Base-by-base conservation (phyloP, 2,329 filamentous ascomycete genomes). In the Xylariaceae sp. region DNA sequence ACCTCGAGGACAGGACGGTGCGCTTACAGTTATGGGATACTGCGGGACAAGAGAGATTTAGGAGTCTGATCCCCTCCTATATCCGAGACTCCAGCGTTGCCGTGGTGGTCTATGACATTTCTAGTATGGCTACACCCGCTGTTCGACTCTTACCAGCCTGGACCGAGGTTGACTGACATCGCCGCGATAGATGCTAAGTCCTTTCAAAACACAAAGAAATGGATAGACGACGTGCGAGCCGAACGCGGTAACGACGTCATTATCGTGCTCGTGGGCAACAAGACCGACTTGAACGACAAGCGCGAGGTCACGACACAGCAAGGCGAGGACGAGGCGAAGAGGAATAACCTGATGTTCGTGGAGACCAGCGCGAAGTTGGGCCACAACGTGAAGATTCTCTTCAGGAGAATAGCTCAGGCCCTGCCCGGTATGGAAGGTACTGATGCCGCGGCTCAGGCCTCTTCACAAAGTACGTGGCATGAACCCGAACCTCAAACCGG, bases 171-270 rank as follows among this genome's bases (percentile, higher is more conserved):
- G 15, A 50, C 23, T 51, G 23, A 51, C 49, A 35, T 55, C 58
- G 56, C 41, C 30, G 17, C 37, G 10, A 59, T 56, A 90, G 87
- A 94, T 75, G 88, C 89, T 65, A 97, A 97, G 77, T 96, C 92
- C 23, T 99, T 99, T 80, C 89, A 97, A 74, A 97, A 99, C 77
- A 99, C 94, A 57, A 87, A 92, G 72, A 99, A 99, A 82, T 99
- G 95, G 94, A 96, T 99, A 66, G 94, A 99, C 73, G 94, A 99
- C 73, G 94, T 99, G 60, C 86, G 94, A 63, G 93, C 92, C 55
- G 94, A 99, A 80, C 86, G 94, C 71, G 94, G 94, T 55, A 96
- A 96, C 80, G 94, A 99, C 76, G 95, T 99, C 62, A 99, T 99
- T 70, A 97, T 99, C 70, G 94, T 99, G 51, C 80, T 99, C 51